Evolutionary conservation across 2,329 filamentous ascomycete genomes (phyloP), one percentile per base, ranked within the genome.

Genomic region (Berkeleyomyces rouxiae): DNA sequence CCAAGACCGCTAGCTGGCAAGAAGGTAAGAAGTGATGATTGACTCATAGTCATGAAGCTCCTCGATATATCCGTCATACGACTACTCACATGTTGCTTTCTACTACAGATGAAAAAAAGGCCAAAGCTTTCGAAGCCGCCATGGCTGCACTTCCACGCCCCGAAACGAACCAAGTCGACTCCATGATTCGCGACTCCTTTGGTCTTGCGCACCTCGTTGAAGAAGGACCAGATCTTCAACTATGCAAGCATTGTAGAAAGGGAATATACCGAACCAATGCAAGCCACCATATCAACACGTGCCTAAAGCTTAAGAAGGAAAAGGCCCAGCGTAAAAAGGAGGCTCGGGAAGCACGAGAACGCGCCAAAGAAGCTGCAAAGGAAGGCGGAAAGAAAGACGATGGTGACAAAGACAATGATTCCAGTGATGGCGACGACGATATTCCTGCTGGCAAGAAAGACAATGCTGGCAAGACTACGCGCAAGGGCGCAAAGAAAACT

Each of bases 201-300:
- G 79, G 84, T 3, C 91, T 86, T 57, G 89, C 90, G 66, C 84
- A 86, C 64, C 90, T 90, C 0, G 80, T 95, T 67, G 85, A 90
- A 68, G 91, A 96, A 70, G 79, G 78, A 63, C 82, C 87, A 9
- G 89, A 95, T 66, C 80, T 89, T 7, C 84, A 93, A 59, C 80
- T 87, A 67, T 99, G 92, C 79, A 96, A 93, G 72, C 90, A 95
- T 72, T 99, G 92, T 76, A 96, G 93, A 74, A 91, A 95, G 69
- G 87, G 87, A 60, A 82, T 96, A 10, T 78, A 93, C 11, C 87
- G 86, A 68, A 83, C 83, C 40, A 84, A 83, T 0, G 87, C 88
- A 1, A 85, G 86, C 64, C 82, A 82, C 16, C 92, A 99, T 70
- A 89, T 96, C 65, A 85, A 86, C 44, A 83, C 86, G 55, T 99